These are phyloP conservation scores for Scutellaria galericulata DNA, from an alignment of 257 asterid genomes.

Conservation along the genomic window DNA sequence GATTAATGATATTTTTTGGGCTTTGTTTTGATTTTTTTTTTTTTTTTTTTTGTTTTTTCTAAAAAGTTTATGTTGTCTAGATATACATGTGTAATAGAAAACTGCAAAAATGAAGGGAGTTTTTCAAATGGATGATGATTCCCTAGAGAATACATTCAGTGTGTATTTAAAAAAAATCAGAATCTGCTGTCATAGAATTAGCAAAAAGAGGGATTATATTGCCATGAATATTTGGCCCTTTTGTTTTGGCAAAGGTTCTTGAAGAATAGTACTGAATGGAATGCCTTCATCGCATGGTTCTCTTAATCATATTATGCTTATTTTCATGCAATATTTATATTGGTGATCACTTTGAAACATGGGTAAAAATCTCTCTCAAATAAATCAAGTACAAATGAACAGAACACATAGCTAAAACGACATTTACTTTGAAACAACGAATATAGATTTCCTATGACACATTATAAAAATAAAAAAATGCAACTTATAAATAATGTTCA, in stretches of 20 bases:
- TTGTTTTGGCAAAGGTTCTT: slow-evolving; percentile 13
- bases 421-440: too few species aligned
- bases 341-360: too few species aligned
- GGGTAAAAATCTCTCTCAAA: too few species aligned
- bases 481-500: too few species aligned
- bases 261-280: not conserved
- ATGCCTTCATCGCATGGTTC: not conserved
- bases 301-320: not conserved
- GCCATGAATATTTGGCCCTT: not conserved
- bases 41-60: not conserved
- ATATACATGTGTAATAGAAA: slow-evolving; percentile 2
- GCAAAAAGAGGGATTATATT: not conserved
- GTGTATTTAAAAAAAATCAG: not conserved
- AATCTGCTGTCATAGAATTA: not conserved
- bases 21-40: not conserved
- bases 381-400: too few species aligned
- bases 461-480: too few species aligned
- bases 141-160: not conserved
- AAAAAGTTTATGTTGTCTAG: not conserved
- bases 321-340: not conserved
- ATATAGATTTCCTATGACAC: too few species aligned
- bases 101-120: slow-evolving; percentile 16
- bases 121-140: slow-evolving; percentile 3
- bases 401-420: too few species aligned
- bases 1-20: not conserved